A percentile compares a stretch with the other conserved stretches of the same genome.
Conservation (phyloP, 768 basidiomycete genomes). For the Kwoniella heveanensis region DNA sequence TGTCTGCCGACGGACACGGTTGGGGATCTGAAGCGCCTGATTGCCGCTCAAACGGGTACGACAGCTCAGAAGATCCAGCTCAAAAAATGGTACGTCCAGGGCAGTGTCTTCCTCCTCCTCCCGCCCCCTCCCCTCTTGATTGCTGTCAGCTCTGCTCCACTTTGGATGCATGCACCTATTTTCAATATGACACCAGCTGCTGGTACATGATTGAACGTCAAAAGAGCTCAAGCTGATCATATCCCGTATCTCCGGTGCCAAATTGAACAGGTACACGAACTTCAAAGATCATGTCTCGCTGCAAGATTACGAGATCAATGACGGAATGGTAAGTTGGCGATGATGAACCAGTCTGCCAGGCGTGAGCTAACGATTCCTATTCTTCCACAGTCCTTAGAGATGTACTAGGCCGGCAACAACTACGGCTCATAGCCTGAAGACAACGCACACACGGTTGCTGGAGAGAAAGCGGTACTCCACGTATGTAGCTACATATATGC, state of each 20-base stretch:
- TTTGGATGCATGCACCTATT: too few relatives aligned
- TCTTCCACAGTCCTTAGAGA: constrained; percentile 56
- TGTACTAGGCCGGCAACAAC: constrained; percentile 43
- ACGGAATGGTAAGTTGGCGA: constrained; percentile 55
- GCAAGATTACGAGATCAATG: constrained; percentile 57
- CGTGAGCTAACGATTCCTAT: too few relatives aligned
- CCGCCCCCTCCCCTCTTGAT: too few relatives aligned
- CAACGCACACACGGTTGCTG: too few relatives aligned
- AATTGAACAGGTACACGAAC: constrained; percentile 72
- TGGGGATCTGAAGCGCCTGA: constrained; percentile 94
- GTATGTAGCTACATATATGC: constrained; percentile 19
- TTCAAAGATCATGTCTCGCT: constrained; percentile 80
- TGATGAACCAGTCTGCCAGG: background rate
- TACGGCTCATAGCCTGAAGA: too few relatives aligned
- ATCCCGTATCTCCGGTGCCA: too few relatives aligned
- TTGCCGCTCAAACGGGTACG: constrained; percentile 94
- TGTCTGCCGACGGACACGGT: constrained; percentile 90
- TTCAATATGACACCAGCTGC: too few relatives aligned
- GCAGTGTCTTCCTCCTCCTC: too few relatives aligned
- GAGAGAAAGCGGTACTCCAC: too few relatives aligned
- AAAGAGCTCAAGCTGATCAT: constrained; percentile 3
- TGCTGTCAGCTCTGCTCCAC: too few relatives aligned
- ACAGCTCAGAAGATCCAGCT: constrained; percentile 80
- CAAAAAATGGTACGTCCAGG: constrained; percentile 88
- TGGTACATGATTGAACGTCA: too few relatives aligned